Conservation (phyloP, 805 yeast genomes). For the Candida loeiensis region DNA sequence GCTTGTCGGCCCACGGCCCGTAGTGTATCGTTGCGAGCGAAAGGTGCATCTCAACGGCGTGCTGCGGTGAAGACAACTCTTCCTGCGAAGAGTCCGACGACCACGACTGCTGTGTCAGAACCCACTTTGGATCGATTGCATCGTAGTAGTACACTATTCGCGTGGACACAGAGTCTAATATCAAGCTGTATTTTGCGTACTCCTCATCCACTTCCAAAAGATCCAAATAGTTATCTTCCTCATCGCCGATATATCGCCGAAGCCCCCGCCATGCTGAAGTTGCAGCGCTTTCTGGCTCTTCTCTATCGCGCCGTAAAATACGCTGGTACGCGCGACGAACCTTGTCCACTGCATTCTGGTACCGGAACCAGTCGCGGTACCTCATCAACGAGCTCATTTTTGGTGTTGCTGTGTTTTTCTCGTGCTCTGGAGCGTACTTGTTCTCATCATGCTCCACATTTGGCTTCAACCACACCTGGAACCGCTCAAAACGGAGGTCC, state of each 20-base stretch:
- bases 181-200: conserved; percentile 74
- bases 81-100: conserved; percentile 29
- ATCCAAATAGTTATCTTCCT: conserved; percentile 24
- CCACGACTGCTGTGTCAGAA: conserved; percentile 17
- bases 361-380: conserved; percentile 23
- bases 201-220: conserved; percentile 50
- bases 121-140: conserved; percentile 3
- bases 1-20: conserved; percentile 97
- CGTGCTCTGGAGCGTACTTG: neutral
- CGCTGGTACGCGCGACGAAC: neutral
- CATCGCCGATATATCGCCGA: conserved; percentile 55
- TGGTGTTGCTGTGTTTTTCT: neutral
- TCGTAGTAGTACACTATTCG: conserved; percentile 67
- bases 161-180: conserved; percentile 58
- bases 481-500: conserved; percentile 45
- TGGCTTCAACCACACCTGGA: conserved; percentile 62
- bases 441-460: conserved; percentile 57
- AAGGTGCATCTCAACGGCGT: conserved; percentile 58
- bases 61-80: conserved; percentile 22
- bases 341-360: conserved; percentile 13
- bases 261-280: conserved; percentile 69
- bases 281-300: conserved; percentile 9
- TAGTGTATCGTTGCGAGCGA: conserved; percentile 67
- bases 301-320: neutral
- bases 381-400: conserved; percentile 13